phyloP scores from a whole-genome alignment of 495 filamentous ascomycete species.

The Xylaria palmicola region DNA sequence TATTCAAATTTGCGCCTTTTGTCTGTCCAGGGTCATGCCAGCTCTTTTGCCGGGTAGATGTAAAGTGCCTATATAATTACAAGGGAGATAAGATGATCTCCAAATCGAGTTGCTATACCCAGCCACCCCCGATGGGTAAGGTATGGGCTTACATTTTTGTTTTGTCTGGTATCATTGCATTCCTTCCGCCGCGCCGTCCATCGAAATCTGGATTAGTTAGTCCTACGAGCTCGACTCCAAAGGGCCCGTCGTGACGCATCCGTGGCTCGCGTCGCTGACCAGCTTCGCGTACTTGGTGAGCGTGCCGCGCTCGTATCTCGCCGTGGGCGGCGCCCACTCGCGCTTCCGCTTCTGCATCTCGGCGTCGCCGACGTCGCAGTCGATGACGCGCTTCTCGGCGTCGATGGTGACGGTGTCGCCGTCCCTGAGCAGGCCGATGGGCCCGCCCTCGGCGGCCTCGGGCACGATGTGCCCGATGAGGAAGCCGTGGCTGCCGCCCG shows the following conservation, averaged over 20 bases:
- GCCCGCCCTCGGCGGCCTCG: conserved; percentile 68
- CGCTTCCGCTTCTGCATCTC: conserved; percentile 66
- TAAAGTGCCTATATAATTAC: conserved; percentile 4
- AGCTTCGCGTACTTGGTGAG: conserved; percentile 72
- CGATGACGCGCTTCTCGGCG: conserved; percentile 62
- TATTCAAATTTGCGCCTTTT: not conserved
- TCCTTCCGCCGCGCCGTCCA: not conserved
- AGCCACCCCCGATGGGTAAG: too few species aligned
- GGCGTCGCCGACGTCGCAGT: conserved; percentile 56
- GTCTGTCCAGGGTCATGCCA: not conserved
- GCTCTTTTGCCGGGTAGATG: not conserved
- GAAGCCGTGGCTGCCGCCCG: conserved; percentile 76
- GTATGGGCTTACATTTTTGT: not conserved
- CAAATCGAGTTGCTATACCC: too few species aligned
- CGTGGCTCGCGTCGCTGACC: conserved; percentile 74
- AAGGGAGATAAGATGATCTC: not conserved
- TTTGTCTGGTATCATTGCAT: conserved; percentile 8
- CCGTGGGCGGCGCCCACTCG: conserved; percentile 62
- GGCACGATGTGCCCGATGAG: conserved; percentile 75
- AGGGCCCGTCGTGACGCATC: conserved; percentile 68
- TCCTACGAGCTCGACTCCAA: not conserved
- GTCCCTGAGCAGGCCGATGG: conserved; percentile 65
- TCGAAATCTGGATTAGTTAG: too few species aligned
- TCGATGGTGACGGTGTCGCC: conserved; percentile 72
- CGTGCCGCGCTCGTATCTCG: conserved; percentile 71